A percentile compares a stretch with the other conserved stretches of the same genome.
phyloP scores from a whole-genome alignment of 2,329 filamentous ascomycete genomes.

The Trichoderma sp. region DNA sequence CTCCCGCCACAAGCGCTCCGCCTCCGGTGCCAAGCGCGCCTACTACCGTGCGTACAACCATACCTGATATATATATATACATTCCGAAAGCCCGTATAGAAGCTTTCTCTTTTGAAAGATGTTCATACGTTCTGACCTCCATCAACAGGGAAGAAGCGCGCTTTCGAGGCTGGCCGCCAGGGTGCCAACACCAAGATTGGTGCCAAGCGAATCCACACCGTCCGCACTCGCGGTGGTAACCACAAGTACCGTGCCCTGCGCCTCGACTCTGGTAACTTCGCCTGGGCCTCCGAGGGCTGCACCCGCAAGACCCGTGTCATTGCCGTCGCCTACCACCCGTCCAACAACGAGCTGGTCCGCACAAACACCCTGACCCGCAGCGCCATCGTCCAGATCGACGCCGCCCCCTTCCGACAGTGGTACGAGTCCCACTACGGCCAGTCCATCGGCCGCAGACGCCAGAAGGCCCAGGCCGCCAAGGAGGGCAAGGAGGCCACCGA shows the following conservation, averaged over 20 bases:
- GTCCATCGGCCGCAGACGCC: slow-evolving; percentile 83
- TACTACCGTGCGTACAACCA: slow-evolving; percentile 73
- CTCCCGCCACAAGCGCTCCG: slow-evolving; percentile 99
- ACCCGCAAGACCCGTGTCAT: slow-evolving; percentile 99
- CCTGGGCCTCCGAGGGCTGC: slow-evolving; percentile 96
- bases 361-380: slow-evolving; percentile 99
- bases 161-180: slow-evolving; percentile 99
- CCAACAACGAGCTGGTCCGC: slow-evolving; percentile 99
- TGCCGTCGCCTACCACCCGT: slow-evolving; percentile 96
- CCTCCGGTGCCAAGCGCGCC: slow-evolving; percentile 96
- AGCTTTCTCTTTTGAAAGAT: slow-evolving; percentile 37
- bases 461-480: slow-evolving; percentile 69
- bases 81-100: slow-evolving; percentile 66
- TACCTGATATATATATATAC: slow-evolving; percentile 23
- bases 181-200: slow-evolving; percentile 99
- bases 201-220: slow-evolving; percentile 91
- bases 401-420: slow-evolving; percentile 99
- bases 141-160: slow-evolving; percentile 86
- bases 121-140: slow-evolving; percentile 72
- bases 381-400: slow-evolving; percentile 98
- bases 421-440: slow-evolving; percentile 99
- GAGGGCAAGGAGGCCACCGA: slow-evolving; percentile 64
- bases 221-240: slow-evolving; percentile 97
- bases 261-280: slow-evolving; percentile 99
- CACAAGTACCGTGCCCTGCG: slow-evolving; percentile 99